phyloP scores from a whole-genome alignment of 2,329 filamentous ascomycete species.

The Cercospora beticola region DNA sequence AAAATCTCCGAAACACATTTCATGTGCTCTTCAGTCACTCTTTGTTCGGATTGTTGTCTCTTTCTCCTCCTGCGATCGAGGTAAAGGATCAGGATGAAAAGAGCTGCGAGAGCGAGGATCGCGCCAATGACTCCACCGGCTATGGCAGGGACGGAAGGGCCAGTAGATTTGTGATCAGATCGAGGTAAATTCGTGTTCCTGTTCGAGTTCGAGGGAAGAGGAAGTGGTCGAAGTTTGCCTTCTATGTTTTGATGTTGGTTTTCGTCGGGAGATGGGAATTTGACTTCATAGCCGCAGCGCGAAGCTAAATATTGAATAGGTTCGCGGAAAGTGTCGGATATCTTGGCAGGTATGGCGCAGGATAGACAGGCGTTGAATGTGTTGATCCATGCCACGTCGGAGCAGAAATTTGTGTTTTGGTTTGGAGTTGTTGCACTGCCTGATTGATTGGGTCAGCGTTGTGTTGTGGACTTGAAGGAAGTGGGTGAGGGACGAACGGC shows the following conservation, averaged over 20 bases:
- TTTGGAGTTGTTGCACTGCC: neutral
- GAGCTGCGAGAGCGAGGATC: neutral
- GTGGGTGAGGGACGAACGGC: neutral
- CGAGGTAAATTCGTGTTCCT: neutral
- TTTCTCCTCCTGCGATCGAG: neutral
- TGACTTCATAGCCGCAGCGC: neutral
- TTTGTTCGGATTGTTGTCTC: neutral
- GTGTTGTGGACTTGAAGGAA: neutral
- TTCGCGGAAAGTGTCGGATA: neutral
- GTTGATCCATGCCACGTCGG: neutral
- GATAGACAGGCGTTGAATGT: neutral
- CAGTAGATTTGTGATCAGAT: neutral
- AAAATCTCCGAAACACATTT: neutral
- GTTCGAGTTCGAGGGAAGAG: neutral
- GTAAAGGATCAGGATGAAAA: neutral
- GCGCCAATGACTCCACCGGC: neutral
- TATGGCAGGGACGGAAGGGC: neutral
- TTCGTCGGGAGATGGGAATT: neutral
- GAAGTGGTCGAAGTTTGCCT: neutral
- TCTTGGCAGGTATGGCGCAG: neutral
- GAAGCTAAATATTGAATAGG: neutral
- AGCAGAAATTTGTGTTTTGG: neutral
- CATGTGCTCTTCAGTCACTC: neutral
- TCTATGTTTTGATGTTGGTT: neutral
- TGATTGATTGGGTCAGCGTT: neutral